Base-by-base conservation (phyloP, 768 basidiomycete species). In the Phaeolepiota aurea region DNA sequence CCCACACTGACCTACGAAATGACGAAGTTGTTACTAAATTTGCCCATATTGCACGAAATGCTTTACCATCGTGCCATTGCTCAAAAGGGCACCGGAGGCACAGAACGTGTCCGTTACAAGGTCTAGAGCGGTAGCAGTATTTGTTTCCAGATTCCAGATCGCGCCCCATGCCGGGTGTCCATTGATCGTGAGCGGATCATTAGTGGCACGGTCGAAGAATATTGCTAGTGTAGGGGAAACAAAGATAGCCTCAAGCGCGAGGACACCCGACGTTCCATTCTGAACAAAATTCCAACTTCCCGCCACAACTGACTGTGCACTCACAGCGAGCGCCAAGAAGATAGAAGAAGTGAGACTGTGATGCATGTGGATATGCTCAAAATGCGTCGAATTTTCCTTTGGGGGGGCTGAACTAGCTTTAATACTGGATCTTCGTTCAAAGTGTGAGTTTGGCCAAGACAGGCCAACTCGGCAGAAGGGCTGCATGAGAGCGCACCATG, bases 111-210 rank as follows among this genome's bases (percentile, higher is more conserved):
- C 61, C n/a, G 62, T 58, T 5, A 58, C 38, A n/a, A 65, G 48
- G 32, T 58, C 50, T 5, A 67, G 43, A 7, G 65, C 52, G 11
- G 61, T 58, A 1, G 60, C 57, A 3, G 53, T 59, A 30, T 65
- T 63, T 1, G 67, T 68, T 44, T 60, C 53, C 9, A 72, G 47
- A 41, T 71, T 58, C 49, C 68, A 63, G 12, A 72, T 52, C 4
- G 64, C 67, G 20, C 63, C 65, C 71, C 70, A 71, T 5, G 70
- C 70, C 13, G 65, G 53, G 43, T 69, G 68, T 1, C 62, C 64
- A 38, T 68, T 57, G 40, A 71, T 53, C 14, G 49, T 56, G 1
- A 71, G 50, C 11, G 68, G 63, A 32, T 72, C 69, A 42, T 70
- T 56, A 7, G 45, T 55, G 3, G 57, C 57, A 32, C 53, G 40